Conservation (phyloP, 1,284 basidiomycete genomes). For the Marasmius tenuissimus region DNA sequence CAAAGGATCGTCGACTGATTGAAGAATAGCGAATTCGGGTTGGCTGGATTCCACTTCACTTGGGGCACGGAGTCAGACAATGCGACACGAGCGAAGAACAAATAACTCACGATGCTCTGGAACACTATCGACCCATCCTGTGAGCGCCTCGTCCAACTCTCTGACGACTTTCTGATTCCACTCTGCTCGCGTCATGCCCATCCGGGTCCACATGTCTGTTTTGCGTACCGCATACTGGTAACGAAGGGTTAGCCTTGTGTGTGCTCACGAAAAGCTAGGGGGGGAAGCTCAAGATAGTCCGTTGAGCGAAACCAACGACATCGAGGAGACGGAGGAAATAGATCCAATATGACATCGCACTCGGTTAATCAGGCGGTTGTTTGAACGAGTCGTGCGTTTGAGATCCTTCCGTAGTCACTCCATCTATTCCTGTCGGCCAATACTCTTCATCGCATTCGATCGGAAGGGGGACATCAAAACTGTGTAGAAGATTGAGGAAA, state of each 20-base stretch:
- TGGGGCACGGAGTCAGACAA: too few relatives aligned
- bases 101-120: conserved; percentile 57
- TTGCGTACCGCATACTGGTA: too few relatives aligned
- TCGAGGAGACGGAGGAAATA: not conserved
- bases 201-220: conserved; percentile 41
- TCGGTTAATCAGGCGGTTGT: conserved; percentile 1
- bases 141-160: conserved; percentile 75
- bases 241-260: too few relatives aligned
- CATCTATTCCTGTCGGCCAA: not conserved
- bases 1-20: conserved; percentile 2
- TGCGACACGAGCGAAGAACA: too few relatives aligned
- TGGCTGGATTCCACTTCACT: conserved; percentile 46
- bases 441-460: conserved; percentile 6
- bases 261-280: too few relatives aligned
- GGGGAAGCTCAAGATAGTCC: not conserved
- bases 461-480: conserved; percentile 3
- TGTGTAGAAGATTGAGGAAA: not conserved
- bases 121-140: conserved; percentile 74
- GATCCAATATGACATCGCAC: not conserved
- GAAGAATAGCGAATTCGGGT: conserved; percentile 23
- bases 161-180: conserved; percentile 74
- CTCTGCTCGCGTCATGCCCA: conserved; percentile 56
- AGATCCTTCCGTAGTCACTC: not conserved
- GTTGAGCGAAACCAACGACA: not conserved
- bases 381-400: not conserved